A percentile compares a stretch with the other conserved stretches of the same genome.
Evolutionary conservation across 2,329 filamentous ascomycete genomes (phyloP).

Genomic region (Aspergillus nomiae): DNA sequence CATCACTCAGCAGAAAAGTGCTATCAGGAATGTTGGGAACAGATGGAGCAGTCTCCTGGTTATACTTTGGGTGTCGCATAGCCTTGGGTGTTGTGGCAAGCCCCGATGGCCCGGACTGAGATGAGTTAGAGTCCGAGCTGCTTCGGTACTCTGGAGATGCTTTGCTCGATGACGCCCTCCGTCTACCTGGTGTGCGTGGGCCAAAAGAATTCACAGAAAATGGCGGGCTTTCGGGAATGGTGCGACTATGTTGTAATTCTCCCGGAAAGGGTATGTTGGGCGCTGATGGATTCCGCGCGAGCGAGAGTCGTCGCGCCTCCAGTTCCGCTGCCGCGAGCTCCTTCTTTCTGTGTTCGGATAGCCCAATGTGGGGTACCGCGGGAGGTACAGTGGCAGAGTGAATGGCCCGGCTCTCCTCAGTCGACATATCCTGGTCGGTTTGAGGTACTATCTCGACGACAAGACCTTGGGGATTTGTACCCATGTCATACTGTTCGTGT

Average conservation of each 20-base stretch:
- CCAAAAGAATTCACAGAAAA: conserved; percentile 34
- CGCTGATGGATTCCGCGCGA: conserved; percentile 76
- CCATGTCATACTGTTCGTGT: conserved; percentile 11
- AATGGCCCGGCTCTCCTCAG: conserved; percentile 27
- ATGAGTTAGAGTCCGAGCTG: conserved; percentile 42
- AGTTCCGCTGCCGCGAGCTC: conserved; percentile 80
- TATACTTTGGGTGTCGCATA: conserved; percentile 77
- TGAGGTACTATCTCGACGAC: conserved; percentile 11
- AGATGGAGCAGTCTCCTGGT: conserved; percentile 52
- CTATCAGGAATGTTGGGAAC: conserved; percentile 60
- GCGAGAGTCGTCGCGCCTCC: conserved; percentile 81
- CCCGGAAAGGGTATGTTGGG: conserved; percentile 77
- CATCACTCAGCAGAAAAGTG: conserved; percentile 37
- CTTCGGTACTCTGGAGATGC: conserved; percentile 43
- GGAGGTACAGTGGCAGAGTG: conserved; percentile 25
- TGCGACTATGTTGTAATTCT: conserved; percentile 48
- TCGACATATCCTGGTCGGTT: neutral
- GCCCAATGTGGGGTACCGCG: conserved; percentile 32
- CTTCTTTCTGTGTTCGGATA: conserved; percentile 69
- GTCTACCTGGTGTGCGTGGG: conserved; percentile 34
- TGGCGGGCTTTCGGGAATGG: conserved; percentile 49
- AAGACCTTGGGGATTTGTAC: conserved; percentile 10
- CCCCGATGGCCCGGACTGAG: conserved; percentile 62
- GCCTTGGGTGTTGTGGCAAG: conserved; percentile 90
- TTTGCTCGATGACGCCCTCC: conserved; percentile 36